Conservation (phyloP, 169 alveolate genomes). For the Cryptosporidium sp. region DNA sequence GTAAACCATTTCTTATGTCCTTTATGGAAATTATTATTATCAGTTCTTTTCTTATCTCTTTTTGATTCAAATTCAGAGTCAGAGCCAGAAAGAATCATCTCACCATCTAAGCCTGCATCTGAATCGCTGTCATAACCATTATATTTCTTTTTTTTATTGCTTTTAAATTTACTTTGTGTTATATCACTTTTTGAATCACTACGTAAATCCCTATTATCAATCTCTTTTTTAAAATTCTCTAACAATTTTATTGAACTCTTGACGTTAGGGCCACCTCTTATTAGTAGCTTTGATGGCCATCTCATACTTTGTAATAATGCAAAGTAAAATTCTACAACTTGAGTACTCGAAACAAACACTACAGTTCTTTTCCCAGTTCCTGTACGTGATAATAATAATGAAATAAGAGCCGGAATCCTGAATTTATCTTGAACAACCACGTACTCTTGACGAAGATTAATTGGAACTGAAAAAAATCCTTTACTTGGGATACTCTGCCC, state of each 20-base stretch:
- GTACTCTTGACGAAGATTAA: slow-evolving; percentile 58
- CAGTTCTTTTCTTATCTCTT: not conserved
- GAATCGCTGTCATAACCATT: not conserved
- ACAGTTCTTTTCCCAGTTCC: slow-evolving; percentile 29
- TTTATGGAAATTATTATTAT: slow-evolving; percentile 15
- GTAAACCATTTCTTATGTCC: slow-evolving; percentile 57
- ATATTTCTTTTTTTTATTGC: not conserved
- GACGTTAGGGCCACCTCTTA: slow-evolving; percentile 48
- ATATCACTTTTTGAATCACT: not conserved
- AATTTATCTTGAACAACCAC: slow-evolving; percentile 56
- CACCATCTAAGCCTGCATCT: not conserved
- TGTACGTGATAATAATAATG: slow-evolving; percentile 49
- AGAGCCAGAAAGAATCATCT: slow-evolving; percentile 1
- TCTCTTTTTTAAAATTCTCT: slow-evolving; percentile 32
- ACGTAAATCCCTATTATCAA: slow-evolving; percentile 24
- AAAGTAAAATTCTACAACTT: slow-evolving; percentile 62
- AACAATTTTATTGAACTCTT: slow-evolving; percentile 34
- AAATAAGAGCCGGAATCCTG: slow-evolving; percentile 66
- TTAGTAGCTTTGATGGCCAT: slow-evolving; percentile 56
- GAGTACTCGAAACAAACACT: slow-evolving; percentile 72
- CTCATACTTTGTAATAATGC: slow-evolving; percentile 59
- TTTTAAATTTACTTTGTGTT: not conserved
- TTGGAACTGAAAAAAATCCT: slow-evolving; percentile 71
- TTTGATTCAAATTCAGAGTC: slow-evolving; percentile 7
- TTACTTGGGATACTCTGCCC: not conserved